phyloP scores from a whole-genome alignment of 164 flowering plant genomes.

The Nymphaea colorata region DNA sequence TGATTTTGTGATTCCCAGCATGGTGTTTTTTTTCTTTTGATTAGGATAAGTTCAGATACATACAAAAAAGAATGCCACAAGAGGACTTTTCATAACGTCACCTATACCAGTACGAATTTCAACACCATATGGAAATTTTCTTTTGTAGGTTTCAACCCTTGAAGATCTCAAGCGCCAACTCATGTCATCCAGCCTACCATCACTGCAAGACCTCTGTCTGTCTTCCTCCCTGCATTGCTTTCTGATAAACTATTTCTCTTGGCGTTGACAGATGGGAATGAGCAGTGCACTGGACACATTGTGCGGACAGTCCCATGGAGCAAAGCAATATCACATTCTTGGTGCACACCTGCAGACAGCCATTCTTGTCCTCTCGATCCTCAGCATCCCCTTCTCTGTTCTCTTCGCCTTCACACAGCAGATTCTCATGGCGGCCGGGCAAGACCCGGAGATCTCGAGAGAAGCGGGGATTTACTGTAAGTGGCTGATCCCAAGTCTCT shows the following conservation, averaged over 20 bases:
- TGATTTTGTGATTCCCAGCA: no score
- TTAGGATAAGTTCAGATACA: no score
- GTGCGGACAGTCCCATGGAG: slow-evolving; percentile 34
- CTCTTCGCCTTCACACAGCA: slow-evolving; percentile 17
- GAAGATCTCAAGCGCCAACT: no score
- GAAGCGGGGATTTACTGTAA: slow-evolving; percentile 22
- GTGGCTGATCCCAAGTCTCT: slow-evolving; percentile 23
- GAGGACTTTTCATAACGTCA: no score
- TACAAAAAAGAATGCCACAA: no score
- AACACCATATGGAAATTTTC: no score
- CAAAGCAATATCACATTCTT: slow-evolving; percentile 23
- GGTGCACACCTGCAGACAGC: slow-evolving; percentile 26
- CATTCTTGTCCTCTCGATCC: slow-evolving; percentile 16
- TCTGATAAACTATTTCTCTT: not conserved
- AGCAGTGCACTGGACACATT: slow-evolving; percentile 29
- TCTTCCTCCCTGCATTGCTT: no score
- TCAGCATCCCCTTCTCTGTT: slow-evolving; percentile 23
- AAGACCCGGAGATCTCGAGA: slow-evolving; percentile 19
- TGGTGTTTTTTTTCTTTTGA: no score
- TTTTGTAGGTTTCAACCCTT: no score
- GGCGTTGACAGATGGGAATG: slow-evolving; percentile 22
- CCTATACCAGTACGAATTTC: no score
- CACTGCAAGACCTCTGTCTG: no score
- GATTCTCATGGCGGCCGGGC: slow-evolving; percentile 18
- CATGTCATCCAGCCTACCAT: no score